These are phyloP conservation scores for Cryptococcus wingfieldii DNA, from an alignment of 1,284 basidiomycete species.

Conservation along the genomic window DNA sequence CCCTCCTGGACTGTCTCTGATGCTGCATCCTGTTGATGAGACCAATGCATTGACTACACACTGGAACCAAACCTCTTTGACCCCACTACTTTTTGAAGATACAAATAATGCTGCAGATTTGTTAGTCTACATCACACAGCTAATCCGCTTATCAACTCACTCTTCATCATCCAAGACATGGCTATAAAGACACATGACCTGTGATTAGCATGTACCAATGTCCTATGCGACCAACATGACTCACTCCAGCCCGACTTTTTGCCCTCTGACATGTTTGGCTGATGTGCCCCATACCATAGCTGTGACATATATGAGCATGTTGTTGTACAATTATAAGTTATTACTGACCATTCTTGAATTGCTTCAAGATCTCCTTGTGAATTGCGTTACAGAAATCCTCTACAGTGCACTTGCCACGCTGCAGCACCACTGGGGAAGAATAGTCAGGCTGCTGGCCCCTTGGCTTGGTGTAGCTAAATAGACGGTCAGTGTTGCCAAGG, in stretches of 20 bases:
- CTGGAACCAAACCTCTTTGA: no score
- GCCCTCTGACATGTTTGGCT: conserved; percentile 92
- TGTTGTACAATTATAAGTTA: not conserved
- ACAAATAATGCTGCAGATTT: conserved; percentile 36
- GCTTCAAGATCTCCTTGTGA: conserved; percentile 50
- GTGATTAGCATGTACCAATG: conserved; percentile 1
- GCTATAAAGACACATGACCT: conserved; percentile 6
- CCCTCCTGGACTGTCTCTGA: no score
- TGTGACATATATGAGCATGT: conserved; percentile 35
- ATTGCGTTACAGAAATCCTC: conserved; percentile 82
- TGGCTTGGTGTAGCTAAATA: conserved; percentile 75
- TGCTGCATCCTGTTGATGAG: no score
- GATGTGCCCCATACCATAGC: conserved; percentile 55
- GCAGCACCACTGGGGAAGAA: conserved; percentile 61
- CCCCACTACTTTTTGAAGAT: conserved; percentile 41
- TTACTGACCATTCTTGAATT: conserved; percentile 41
- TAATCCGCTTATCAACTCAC: conserved; percentile 16
- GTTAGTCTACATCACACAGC: not conserved
- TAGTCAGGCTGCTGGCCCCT: conserved; percentile 89
- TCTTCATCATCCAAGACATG: conserved; percentile 87
- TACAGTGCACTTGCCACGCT: conserved; percentile 57
- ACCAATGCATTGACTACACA: no score
- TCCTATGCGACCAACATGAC: conserved; percentile 9
- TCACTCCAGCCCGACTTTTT: conserved; percentile 84
- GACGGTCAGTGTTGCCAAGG: not conserved